Base-by-base conservation (phyloP, 2,329 filamentous ascomycete genomes). In the Rhinocladiella mackenziei region DNA sequence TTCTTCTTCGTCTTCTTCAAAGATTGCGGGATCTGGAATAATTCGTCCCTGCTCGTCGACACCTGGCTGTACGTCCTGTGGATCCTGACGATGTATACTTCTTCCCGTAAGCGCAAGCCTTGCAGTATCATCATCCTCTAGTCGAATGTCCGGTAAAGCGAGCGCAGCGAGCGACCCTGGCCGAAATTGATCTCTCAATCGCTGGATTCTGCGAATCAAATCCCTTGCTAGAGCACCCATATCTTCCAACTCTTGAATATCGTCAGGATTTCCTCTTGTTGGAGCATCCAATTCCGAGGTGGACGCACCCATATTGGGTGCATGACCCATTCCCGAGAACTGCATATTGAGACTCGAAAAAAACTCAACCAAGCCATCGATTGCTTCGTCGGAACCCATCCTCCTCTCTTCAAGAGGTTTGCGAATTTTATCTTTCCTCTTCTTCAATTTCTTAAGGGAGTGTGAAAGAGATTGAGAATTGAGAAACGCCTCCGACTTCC, bases 181-280 rank as follows among this genome's bases (percentile, higher is more conserved):
- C 5, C 45, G 28, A 26, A 52, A 55, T 33, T 57, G 55, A n/a
- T 50, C 52, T 44, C 55, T 39, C 17, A 57, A 40, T 10, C 43
- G 45, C 40, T 56, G 55, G 8, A 57, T 54, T 15, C 51, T 44
- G 17, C 43, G 45, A 17, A 56, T 54, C 38, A 57, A 41, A 26
- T 54, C 49, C 36, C 54, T 39, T 3, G 51, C 53, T 20, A 55
- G 39, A 17, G 45, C 37, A 9, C 51, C 51, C 38, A 57, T 55
- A 23, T 56, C 51, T 39, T 56, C 48, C 29, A 57, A 35, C 31
- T 56, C 51, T 33, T 47, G 45, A 26, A 56, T 47, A 11, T 56
- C 54, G 9, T 43, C 33, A 15, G 17, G n/a, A 4, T 29, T 39
- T 2, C 20, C 14, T 25, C 18, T 33, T 42, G 17, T 8, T 4